These are phyloP conservation scores for Trifolium repens DNA, from an alignment of 306 rosid genomes.

Conservation along the genomic window DNA sequence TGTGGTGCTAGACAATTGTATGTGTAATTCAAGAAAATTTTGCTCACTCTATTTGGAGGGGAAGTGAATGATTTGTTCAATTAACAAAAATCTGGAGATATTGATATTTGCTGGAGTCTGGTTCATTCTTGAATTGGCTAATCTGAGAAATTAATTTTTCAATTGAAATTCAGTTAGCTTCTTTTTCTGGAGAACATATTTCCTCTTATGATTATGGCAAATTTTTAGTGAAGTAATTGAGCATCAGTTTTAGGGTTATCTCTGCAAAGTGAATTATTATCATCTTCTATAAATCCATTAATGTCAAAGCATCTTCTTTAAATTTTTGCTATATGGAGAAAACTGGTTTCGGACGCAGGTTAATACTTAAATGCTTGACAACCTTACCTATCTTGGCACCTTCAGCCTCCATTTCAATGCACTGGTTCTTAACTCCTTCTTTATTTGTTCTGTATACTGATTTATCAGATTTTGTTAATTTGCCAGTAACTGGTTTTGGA, in stretches of 20 bases:
- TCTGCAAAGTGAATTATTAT: background rate
- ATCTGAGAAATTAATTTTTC: background rate
- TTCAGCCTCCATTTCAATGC: slow-evolving; percentile 1
- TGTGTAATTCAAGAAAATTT: background rate
- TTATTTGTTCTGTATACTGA: background rate
- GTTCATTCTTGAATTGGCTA: background rate
- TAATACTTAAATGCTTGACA: background rate
- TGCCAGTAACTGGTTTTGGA: background rate
- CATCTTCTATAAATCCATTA: background rate
- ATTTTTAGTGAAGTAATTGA: background rate
- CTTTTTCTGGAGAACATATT: slow-evolving; percentile 6
- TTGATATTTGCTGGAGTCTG: slow-evolving; percentile 1
- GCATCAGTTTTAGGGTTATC: background rate
- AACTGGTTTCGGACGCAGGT: slow-evolving; percentile 11
- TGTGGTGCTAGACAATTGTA: background rate
- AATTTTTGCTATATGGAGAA: background rate
- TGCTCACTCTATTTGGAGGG: background rate
- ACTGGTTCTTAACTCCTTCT: background rate
- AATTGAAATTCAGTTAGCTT: background rate
- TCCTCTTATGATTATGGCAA: too few relatives aligned
- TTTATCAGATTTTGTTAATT: background rate
- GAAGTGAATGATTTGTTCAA: background rate
- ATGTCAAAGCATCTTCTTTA: background rate
- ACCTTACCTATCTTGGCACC: background rate
- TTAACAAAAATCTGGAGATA: background rate